Evolutionary conservation across 164 flowering plant species (phyloP), one percentile per base, ranked within the genome.

Genomic region (Stephania cephalantha): DNA sequence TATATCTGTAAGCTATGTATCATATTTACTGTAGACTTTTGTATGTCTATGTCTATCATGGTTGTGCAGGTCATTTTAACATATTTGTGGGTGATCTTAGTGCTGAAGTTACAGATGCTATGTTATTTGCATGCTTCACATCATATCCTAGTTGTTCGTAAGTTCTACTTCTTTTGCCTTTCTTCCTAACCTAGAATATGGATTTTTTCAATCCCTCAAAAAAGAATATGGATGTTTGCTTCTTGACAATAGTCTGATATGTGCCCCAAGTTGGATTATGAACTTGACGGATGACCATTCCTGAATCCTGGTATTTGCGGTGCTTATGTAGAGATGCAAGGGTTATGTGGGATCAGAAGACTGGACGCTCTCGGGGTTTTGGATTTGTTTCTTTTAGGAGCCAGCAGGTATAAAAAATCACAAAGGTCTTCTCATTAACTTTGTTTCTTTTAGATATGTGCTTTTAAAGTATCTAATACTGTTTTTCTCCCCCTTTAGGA

Each of bases 361-460:
- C 98, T 81, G 99, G 97, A 52, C 95, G 99, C 50, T 96, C 99
- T 35, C 87, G 99, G 83, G 99, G 99, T 25, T 96, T 94, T 87
- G 99, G 99, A 9, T 96, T 96, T 89, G 99, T 96, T 79, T 94
- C 99, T 67, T 94, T 90, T 81, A 89, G 97, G 48, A 90, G 58
- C 81, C 97, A 96, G 69, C 99, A 96, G 97, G 99, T 95, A 2
- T 58, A 1, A 15, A 17, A 50, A 88, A 68, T 3, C 22, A 20
- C 53, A 9, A 9, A 35, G 42, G 42, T 35, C 42, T 35, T 35
- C 42, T 35, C 42, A 35, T 35, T 35, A 4, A 25, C 25, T 35
- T 4, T 35, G 42, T 35, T 35, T 35, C 42, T 35, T 35, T 35
- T 35, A 35, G 42, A 35, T 35, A 35, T 35, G 4, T 35, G 42